Evolutionary conservation across 1,284 basidiomycete genomes (phyloP), one percentile per base, ranked within the genome.

Genomic region (Cryptococcus neoformans): DNA sequence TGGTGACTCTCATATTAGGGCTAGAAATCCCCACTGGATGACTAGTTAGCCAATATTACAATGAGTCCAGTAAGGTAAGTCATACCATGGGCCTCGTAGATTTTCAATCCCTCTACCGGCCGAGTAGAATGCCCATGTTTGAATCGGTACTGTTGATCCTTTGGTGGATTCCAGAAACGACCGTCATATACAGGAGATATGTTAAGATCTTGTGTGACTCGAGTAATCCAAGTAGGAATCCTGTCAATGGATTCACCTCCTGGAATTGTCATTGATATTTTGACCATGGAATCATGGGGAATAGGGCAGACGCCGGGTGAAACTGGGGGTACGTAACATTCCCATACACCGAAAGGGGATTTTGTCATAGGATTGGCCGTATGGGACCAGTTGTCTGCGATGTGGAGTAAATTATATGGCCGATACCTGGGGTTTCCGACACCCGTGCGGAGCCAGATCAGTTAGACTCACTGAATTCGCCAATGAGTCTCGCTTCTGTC

Each of bases 131-230:
- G 71, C 1, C 68, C 68, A 72, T 96, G 82, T 78, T 92, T 96
- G 81, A 96, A 94, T 36, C 81, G 79, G 80, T 98, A 96, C 49
- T 74, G 81, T 63, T 90, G 76, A 16, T 81, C 73, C 44, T 80
- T 66, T 28, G 92, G 85, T 1, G 95, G 95, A 73, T 98, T 97
- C 95, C 95, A 99, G 80, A 98, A 97, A n/a, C 92, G 85, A 28
- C 91, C 91, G 60, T 99, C 95, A 78, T 96, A 99, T 3, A 92
- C 84, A 5, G 92, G 90, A 10, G 95, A 98, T 38, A 93, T 86
- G 49, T 80, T 76, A 55, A 98, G 80, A 72, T 99, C 92, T 76
- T 99, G 95, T 1, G 94, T 97, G 56, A 97, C 95, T 58, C 94
- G 90, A 62, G 81, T 87, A 69, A 93, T 93, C 95, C 95, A 99